These are phyloP conservation scores for Clavispora vitiphila DNA, from an alignment of 805 yeast species.

Conservation along the genomic window DNA sequence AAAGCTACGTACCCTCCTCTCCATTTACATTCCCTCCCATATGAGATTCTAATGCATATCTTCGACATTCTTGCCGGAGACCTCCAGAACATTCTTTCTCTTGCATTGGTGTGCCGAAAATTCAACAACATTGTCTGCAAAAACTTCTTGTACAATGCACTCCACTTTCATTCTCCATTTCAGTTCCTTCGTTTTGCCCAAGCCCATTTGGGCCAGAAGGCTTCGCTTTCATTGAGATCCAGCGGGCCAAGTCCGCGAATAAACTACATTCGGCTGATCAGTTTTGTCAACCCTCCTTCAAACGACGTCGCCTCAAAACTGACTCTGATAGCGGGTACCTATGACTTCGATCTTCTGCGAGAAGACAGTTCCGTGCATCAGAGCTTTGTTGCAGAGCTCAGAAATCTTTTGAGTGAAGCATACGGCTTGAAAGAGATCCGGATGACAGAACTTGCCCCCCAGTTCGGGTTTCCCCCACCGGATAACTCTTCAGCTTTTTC, in stretches of 20 bases:
- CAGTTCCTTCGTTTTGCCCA: conserved; percentile 34
- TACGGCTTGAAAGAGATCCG: conserved; percentile 41
- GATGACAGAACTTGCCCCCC: conserved; percentile 45
- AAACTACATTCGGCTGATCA: conserved; percentile 25
- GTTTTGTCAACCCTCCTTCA: conserved; percentile 32
- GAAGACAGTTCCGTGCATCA: conserved; percentile 17
- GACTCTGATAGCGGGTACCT: conserved; percentile 34
- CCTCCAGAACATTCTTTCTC: conserved; percentile 8
- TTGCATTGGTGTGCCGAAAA: conserved; percentile 32
- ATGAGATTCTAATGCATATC: conserved; percentile 37
- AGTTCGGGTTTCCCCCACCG: conserved; percentile 34
- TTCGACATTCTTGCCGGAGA: conserved; percentile 22
- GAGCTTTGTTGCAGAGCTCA: conserved; percentile 21
- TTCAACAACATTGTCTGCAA: conserved; percentile 32
- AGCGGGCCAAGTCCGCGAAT: conserved; percentile 27
- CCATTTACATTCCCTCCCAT: conserved; percentile 38
- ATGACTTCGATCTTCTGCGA: conserved; percentile 23
- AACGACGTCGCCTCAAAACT: conserved; percentile 16
- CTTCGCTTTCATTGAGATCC: conserved; percentile 16
- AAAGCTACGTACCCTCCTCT: conserved; percentile 20
- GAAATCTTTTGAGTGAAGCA: conserved; percentile 36
- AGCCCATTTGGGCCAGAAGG: conserved; percentile 24
- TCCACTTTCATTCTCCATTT: conserved; percentile 20
- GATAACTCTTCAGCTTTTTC: conserved; percentile 1
- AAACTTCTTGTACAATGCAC: conserved; percentile 30